These are phyloP conservation scores for Trichoderma aggressivum DNA, from an alignment of 2,329 filamentous ascomycete species.

Conservation along the genomic window DNA sequence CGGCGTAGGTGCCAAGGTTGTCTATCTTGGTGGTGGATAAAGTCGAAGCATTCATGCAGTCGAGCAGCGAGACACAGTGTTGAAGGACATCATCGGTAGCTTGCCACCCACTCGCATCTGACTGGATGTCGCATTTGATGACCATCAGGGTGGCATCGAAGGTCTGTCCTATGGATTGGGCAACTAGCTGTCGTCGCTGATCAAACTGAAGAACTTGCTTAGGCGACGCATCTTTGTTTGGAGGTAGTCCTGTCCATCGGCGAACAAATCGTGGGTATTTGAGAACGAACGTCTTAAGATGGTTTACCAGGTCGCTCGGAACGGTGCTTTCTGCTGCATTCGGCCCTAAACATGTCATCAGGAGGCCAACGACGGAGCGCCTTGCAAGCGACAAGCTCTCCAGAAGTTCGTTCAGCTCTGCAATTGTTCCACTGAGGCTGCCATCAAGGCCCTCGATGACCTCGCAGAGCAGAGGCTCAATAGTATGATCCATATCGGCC, in stretches of 20 bases:
- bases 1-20: conserved; percentile 47
- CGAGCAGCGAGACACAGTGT: conserved; percentile 53
- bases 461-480: conserved; percentile 43
- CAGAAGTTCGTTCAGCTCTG: conserved; percentile 60
- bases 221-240: conserved; percentile 47
- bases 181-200: conserved; percentile 53
- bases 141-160: conserved; percentile 61
- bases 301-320: conserved; percentile 28
- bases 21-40: conserved; percentile 30
- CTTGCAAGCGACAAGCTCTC: conserved; percentile 53
- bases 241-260: conserved; percentile 59
- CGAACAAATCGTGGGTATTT: conserved; percentile 58
- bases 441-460: conserved; percentile 56
- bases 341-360: conserved; percentile 35
- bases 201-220: conserved; percentile 61
- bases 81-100: conserved; percentile 54
- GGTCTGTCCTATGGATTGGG: conserved; percentile 51
- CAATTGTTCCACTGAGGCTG: conserved; percentile 55
- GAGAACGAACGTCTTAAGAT: conserved; percentile 55
- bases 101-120: conserved; percentile 50
- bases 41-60: conserved; percentile 45
- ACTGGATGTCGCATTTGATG: conserved; percentile 50
- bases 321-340: conserved; percentile 19
- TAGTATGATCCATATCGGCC: conserved; percentile 33
- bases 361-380: conserved; percentile 50